A percentile compares a stretch with the other conserved stretches of the same genome.
Conservation (phyloP, 768 basidiomycete species). For the Tricholoma matsutake region DNA sequence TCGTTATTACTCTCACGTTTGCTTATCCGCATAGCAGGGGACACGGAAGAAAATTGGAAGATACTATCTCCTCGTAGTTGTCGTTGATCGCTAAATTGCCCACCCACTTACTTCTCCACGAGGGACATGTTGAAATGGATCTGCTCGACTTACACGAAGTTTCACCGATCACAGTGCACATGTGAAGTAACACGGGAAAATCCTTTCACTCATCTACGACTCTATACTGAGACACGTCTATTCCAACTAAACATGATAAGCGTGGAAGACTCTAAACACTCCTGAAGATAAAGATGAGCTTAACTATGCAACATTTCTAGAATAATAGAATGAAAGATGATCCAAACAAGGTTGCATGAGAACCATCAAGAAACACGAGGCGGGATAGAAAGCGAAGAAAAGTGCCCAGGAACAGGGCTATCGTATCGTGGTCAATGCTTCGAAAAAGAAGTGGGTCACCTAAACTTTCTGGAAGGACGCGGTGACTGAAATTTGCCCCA, state of each 20-base stretch:
- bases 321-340: not conserved
- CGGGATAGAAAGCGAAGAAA: not conserved
- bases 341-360: not conserved
- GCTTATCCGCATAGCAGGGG: not conserved
- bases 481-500: not conserved
- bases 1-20: not conserved
- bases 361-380: constrained; percentile 2
- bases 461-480: not conserved
- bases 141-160: not conserved
- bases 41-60: not conserved
- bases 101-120: not conserved
- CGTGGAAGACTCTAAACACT: not conserved
- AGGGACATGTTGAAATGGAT: not conserved
- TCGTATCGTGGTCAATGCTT: not conserved
- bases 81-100: not conserved
- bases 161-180: not conserved
- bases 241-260: not conserved
- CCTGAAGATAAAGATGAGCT: not conserved
- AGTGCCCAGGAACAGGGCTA: not conserved
- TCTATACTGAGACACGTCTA: not conserved
- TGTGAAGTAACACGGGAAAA: not conserved
- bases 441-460: not conserved
- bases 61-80: not conserved
- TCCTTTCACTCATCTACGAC: not conserved
- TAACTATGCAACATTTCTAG: not conserved